Evolutionary conservation across 139 green algal genomes (phyloP), one percentile per base, ranked within the genome.

Genomic region (Tetraselmis striata): DNA sequence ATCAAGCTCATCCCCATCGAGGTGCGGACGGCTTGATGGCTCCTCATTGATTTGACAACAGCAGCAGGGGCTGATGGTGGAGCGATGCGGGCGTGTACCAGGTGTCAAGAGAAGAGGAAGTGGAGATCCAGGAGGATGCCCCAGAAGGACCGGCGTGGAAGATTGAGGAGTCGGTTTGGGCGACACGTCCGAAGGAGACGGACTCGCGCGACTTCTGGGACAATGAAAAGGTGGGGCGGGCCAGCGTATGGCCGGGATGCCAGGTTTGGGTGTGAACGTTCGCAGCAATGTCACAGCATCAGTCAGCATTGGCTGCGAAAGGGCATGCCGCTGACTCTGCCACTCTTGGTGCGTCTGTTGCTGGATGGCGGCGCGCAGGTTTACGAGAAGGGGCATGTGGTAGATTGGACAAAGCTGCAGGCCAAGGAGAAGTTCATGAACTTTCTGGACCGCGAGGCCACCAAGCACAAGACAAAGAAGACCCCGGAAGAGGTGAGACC

Each of bases 391-490:
- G 26, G 25, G 31, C 27, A 76, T 30, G 30, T 76, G 31, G 32
- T 76, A 24, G 79, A 82, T 29, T 82, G 79, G 79, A 59, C 25
- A 23, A n/a, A 31, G 25, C 30, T 77, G 26, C 24, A 27, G 45
- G 27, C 22, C 26, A 82, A 82, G 79, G 25, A 76, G 31, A 82
- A 82, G 79, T 75, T 82, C 11, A 30, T 77, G 74, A 29, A 29
- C 74, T 77, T 77, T 29, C 2, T 77, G 74, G 74, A 29, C 26
- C 22, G 74, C 2, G 74, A 77, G 74, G 74, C 26, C 74, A 77
- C 11, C 74, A 28, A 28, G 25, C 26, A 29, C 25, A 29, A 29
- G 25, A 29, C 25, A 2, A 77, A 77, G 74, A 29, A 77, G 26
- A 28, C 74, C 22, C 74, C n/a, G 23, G 26, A 77, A 28, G 74